Base-by-base conservation (phyloP, 2,329 filamentous ascomycete species). In the Geosmithia putterillii region DNA sequence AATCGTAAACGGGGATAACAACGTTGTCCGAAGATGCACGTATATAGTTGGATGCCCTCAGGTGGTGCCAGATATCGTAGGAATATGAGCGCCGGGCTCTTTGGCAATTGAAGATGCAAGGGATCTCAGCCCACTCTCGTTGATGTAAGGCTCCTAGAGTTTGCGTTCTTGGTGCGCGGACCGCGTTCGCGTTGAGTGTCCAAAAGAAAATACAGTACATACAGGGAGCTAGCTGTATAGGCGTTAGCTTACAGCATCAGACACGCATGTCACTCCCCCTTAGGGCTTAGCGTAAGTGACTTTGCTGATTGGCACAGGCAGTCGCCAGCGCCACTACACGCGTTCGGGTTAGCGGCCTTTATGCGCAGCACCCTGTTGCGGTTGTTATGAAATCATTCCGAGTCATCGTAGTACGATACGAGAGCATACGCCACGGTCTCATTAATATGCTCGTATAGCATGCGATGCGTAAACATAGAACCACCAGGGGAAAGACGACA, bases 101-200 rank as follows among this genome's bases (percentile, higher is more conserved):
- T 32, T 32, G 10, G 10, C 10, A 32, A 32, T 32, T 32, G 28
- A 32, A 32, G 28, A 7, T 32, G 28, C 28, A 32, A 32, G 28
- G 28, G 28, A 32, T 32, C 28, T 32, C 28, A 32, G 10, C 28
- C 28, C 28, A 32, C 10, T 14, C 10, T 32, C 28, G 28, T 32
- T 32, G 28, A 32, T 32, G 28, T 32, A 32, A 32, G 28, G 28
- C 28, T 39, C 37, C 20, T 39, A 5, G 12, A 18, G 41, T 42
- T 42, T 20, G 32, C 20, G 21, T 36, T 21, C 15, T 20, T 42
- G 25, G 15, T 34, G 39, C 19, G 32, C 23, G 18, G 25, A 42
- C 18, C 41, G 42, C 42, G 42, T 44, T 44, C 42, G 42, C 42
- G 42, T 44, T 44, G 42, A 44, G 42, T 44, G 37, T 37, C 22